Base-by-base conservation (phyloP, 768 basidiomycete species). In the Lentinus tigrinus region DNA sequence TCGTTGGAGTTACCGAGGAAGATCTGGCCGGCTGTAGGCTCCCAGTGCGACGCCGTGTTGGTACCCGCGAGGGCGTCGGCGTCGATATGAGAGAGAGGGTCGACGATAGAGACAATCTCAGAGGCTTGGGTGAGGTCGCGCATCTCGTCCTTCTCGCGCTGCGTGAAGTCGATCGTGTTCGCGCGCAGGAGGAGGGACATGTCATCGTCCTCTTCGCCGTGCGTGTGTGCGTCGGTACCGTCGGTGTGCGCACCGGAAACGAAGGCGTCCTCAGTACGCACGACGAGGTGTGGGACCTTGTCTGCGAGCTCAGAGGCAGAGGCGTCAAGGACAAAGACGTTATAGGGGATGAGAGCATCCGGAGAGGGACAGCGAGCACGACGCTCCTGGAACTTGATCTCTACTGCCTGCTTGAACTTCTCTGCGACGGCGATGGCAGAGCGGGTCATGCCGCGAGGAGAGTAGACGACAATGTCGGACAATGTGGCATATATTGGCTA, bases 401-500 rank as follows among this genome's bases (percentile, higher is more conserved):
- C 77, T 28, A 90, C 75, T 0, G 90, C 89, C 19, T 79, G 74
- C 61, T 78, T 81, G 67, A 92, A 89, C 34, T 85, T 78, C 51
- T 83, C 77, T 0, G 90, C 90, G 34, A 90, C 78, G 23, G 79
- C 73, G 42, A 85, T 66, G 0, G 88, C 82, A n/a, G 77, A 67
- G 23, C 80, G 77, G 0, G 78, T 77, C 36, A 73, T 68, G 11
- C 91, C 91, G 34, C 67, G 80, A 8, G 91, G 91, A 14, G 91
- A 93, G 72, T 95, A 95, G 26, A 96, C 75, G 61, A 95, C 87
- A 37, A 96, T 85, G 65, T 96, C 94, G 44, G 91, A 93, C n/a
- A 96, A 77, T 7, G 91, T 88, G 1, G 88, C 87, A 65, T 91
- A 93, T 56, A 95, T 89, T 43, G 90, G 85, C 91, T 92, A 44